Evolutionary conservation across 1,284 basidiomycete genomes (phyloP), one percentile per base, ranked within the genome.

Genomic region (Rhizopogon hawkerae): DNA sequence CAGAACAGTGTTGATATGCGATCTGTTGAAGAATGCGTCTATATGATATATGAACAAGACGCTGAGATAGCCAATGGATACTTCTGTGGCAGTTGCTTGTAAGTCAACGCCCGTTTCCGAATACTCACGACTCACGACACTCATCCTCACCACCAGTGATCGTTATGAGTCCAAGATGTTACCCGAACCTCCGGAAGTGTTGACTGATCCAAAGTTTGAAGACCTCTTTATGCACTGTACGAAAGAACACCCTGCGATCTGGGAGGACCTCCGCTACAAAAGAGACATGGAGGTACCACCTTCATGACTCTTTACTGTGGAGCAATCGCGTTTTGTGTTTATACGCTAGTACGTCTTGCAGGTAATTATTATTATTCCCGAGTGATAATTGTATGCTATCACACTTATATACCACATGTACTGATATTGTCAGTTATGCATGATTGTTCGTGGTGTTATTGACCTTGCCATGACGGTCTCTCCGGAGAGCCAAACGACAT

Each of bases 51-150:
- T 41, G 72, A 71, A 33, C 65, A 66, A 33, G 72, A 73, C 11
- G 67, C 65, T 5, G 64, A 67, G 44, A 62, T 68, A 26, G 60
- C 59, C 39, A 62, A 66, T n/a, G 61, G 58, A 11, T 63, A 70
- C 48, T 65, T 62, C 48, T 81, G 79, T 52, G 63, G 60, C 49
- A 63, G 79, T 46, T 83, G 80, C 71, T 56, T 64, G 80, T 79
- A 50, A 58, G 79, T 69, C 34, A 38, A 46, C 37, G 43, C 31
- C 47, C 43, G 21, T 33, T 31, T 26, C 13, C 29, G 11, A 47
- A 14, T 11, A 10, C 4, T 13, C 8, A 4, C 9, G 11, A 35
- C 33, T 35, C 31, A 31, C 10, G 31, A 31, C 10, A 11, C 33
- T 42, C 35, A 49, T 31, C n/a, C 8, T 43, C 48, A 35, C 29